Evolutionary conservation across 495 filamentous ascomycete genomes (phyloP).

Genomic region (Jackrogersella minutella): DNA sequence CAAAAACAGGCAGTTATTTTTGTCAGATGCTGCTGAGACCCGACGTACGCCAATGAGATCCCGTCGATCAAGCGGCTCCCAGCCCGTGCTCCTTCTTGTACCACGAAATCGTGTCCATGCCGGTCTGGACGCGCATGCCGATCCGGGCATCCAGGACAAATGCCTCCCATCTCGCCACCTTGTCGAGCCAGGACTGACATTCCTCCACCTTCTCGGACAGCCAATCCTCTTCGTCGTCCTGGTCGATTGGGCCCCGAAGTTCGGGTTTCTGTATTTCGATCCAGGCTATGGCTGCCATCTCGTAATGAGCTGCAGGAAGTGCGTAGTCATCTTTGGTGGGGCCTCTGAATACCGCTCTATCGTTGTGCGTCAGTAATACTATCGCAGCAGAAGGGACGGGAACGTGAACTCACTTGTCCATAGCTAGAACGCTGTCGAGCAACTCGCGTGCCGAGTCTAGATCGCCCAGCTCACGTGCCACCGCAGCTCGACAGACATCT

Average conservation of each 20-base stretch:
- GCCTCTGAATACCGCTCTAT: conserved; percentile 72
- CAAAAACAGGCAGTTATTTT: not conserved
- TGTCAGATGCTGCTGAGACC: conserved; percentile 14
- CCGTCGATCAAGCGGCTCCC: conserved; percentile 28
- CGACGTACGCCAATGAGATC: not conserved
- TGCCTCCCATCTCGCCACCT: conserved; percentile 81
- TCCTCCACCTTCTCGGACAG: conserved; percentile 65
- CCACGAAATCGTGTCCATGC: conserved; percentile 76
- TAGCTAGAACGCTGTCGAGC: conserved; percentile 67
- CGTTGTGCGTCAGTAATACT: conserved; percentile 1
- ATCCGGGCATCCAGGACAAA: conserved; percentile 89
- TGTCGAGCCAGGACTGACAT: conserved; percentile 77
- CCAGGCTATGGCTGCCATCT: conserved; percentile 87
- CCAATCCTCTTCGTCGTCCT: conserved; percentile 50
- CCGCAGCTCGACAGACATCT: conserved; percentile 70
- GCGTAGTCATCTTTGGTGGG: conserved; percentile 82
- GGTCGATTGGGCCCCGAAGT: conserved; percentile 20
- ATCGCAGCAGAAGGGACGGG: not conserved
- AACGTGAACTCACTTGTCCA: conserved; percentile 60
- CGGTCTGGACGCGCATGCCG: conserved; percentile 84
- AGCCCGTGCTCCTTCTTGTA: conserved; percentile 60
- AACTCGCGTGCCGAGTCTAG: conserved; percentile 69
- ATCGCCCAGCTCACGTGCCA: conserved; percentile 67
- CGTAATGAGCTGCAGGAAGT: conserved; percentile 82
- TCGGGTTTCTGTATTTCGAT: conserved; percentile 57